Conservation (phyloP, 2,329 filamentous ascomycete species). For the Pseudogymnoascus sp. region DNA sequence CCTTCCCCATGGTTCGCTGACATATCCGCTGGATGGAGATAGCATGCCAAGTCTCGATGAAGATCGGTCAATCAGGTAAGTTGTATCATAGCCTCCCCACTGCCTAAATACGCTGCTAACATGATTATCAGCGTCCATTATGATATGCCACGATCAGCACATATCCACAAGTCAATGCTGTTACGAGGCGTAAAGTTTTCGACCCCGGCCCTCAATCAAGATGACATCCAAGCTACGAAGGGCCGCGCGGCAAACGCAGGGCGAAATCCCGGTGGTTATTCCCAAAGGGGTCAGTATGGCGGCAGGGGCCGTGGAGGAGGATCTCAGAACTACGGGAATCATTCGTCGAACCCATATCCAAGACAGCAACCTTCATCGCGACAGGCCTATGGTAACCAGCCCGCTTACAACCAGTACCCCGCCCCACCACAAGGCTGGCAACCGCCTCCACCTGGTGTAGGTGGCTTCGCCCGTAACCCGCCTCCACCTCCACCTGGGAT, state of each 20-base stretch:
- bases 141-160: conserved; percentile 62
- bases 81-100: conserved; percentile 17
- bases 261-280: conserved; percentile 55
- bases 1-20: conserved; percentile 72
- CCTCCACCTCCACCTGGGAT: conserved; percentile 37
- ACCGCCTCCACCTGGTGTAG: conserved; percentile 37
- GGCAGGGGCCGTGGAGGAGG: conserved; percentile 34
- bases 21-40: conserved; percentile 64
- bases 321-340: conserved; percentile 29
- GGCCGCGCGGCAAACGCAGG: conserved; percentile 56
- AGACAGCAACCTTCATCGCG: background rate
- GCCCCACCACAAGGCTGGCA: conserved; percentile 30
- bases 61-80: conserved; percentile 76
- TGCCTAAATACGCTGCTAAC: conserved; percentile 17
- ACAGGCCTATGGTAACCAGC: conserved; percentile 14
- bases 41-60: conserved; percentile 71
- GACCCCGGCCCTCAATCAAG: conserved; percentile 60
- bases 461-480: conserved; percentile 35
- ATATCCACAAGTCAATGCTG: conserved; percentile 88
- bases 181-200: conserved; percentile 73
- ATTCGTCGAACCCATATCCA: conserved; percentile 35
- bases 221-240: conserved; percentile 66
- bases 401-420: conserved; percentile 20
- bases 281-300: background rate
- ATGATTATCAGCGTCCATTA: conserved; percentile 61